Conservation (phyloP, 352 stramenopile species). For the Globisporangium okanoganense region DNA sequence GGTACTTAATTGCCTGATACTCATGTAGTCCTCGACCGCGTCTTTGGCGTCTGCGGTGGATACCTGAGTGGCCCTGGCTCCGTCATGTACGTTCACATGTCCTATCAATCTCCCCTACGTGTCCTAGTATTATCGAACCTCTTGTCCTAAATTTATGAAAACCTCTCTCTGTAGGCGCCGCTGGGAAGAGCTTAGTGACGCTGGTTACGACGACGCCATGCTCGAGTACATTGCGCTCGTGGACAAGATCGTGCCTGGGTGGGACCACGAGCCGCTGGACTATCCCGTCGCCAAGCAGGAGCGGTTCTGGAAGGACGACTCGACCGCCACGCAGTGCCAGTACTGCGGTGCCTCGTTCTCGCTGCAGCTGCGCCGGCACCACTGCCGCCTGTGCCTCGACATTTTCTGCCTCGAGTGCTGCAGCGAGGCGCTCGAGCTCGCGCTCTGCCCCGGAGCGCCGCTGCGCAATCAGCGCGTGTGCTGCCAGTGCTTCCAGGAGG, state of each 20-base stretch:
- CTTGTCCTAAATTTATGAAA: not conserved
- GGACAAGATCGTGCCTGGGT: slow-evolving; percentile 61
- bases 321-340: slow-evolving; percentile 31
- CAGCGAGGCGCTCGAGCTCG: slow-evolving; percentile 39
- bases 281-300: slow-evolving; percentile 48
- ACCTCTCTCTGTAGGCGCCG: slow-evolving; percentile 31
- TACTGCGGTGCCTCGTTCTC: slow-evolving; percentile 48
- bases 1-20: not conserved
- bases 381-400: slow-evolving; percentile 71
- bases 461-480: slow-evolving; percentile 60
- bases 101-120: not conserved
- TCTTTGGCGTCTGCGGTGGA: slow-evolving; percentile 52
- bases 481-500: slow-evolving; percentile 41
- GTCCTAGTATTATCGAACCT: not conserved
- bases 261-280: slow-evolving; percentile 44
- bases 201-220: slow-evolving; percentile 40
- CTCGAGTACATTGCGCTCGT: slow-evolving; percentile 49
- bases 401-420: slow-evolving; percentile 69
- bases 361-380: slow-evolving; percentile 41
- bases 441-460: slow-evolving; percentile 53
- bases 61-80: slow-evolving; percentile 38
- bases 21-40: slow-evolving; percentile 20
- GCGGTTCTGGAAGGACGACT: slow-evolving; percentile 66
- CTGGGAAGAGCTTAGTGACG: slow-evolving; percentile 58
- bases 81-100: slow-evolving; percentile 43